A percentile compares a stretch with the other conserved stretches of the same genome.
These are phyloP conservation scores for Hypoxylon rubiginosum DNA, from an alignment of 2,329 filamentous ascomycete genomes.

Conservation along the genomic window DNA sequence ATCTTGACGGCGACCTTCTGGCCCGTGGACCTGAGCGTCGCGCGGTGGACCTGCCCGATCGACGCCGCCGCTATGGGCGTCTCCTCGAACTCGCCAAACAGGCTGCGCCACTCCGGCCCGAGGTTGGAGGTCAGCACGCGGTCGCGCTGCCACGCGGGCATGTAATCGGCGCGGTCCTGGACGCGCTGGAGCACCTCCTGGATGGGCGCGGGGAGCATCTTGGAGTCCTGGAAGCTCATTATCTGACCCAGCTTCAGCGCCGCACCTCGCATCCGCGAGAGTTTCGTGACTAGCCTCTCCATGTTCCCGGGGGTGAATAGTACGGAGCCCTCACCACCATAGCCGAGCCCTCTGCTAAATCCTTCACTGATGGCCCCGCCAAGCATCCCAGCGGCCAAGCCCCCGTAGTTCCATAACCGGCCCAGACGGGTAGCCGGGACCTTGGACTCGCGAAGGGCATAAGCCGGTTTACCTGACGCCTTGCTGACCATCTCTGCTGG, in stretches of 20 bases:
- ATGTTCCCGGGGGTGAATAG: slow-evolving; percentile 92
- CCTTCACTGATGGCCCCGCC: slow-evolving; percentile 90
- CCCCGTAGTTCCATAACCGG: slow-evolving; percentile 93
- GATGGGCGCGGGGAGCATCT: slow-evolving; percentile 89
- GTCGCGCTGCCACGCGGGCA: slow-evolving; percentile 94
- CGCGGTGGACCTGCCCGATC: slow-evolving; percentile 95
- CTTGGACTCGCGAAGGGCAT: slow-evolving; percentile 86
- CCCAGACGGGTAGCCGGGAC: slow-evolving; percentile 91
- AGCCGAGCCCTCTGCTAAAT: slow-evolving; percentile 82
- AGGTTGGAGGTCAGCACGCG: slow-evolving; percentile 84
- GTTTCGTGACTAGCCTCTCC: slow-evolving; percentile 90
- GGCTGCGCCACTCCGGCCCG: slow-evolving; percentile 83
- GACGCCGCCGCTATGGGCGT: slow-evolving; percentile 94
- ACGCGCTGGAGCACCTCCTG: slow-evolving; percentile 93
- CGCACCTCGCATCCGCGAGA: slow-evolving; percentile 96
- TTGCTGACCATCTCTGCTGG: slow-evolving; percentile 24
- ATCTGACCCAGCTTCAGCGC: slow-evolving; percentile 98
- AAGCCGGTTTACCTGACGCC: slow-evolving; percentile 54
- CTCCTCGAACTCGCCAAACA: slow-evolving; percentile 89
- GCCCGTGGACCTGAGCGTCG: slow-evolving; percentile 80
- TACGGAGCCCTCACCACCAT: slow-evolving; percentile 77
- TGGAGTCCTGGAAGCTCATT: slow-evolving; percentile 98
- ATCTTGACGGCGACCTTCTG: slow-evolving; percentile 92
- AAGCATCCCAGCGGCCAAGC: slow-evolving; percentile 94
- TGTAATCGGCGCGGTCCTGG: slow-evolving; percentile 97